Evolutionary conservation across 176 grass and related monocot species (phyloP).

Genomic region (Carex myosuroides): DNA sequence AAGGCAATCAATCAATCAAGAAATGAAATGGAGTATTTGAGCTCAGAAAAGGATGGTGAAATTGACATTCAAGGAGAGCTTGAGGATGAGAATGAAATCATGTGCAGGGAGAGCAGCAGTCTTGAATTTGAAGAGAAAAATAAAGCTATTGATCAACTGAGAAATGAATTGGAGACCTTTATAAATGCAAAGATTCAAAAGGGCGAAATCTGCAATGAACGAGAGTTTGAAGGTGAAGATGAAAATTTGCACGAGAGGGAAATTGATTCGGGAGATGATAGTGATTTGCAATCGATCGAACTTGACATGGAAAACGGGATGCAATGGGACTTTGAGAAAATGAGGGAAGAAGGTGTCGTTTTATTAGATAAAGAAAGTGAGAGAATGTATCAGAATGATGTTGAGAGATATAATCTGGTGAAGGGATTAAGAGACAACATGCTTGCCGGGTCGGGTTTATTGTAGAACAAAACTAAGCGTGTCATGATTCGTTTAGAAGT

Average conservation of each 20-base stretch:
- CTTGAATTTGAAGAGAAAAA: conserved; percentile 18
- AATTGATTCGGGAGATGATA: conserved; percentile 40
- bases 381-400: conserved; percentile 40
- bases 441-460: conserved; percentile 53
- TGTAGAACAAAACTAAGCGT: conserved; percentile 25
- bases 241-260: neutral
- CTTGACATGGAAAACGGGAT: conserved; percentile 55
- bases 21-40: neutral
- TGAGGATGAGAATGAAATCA: neutral
- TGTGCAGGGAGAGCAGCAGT: neutral
- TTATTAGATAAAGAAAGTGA: conserved; percentile 20
- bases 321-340: conserved; percentile 26
- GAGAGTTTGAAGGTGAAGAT: neutral
- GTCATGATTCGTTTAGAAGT: neutral
- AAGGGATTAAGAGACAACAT: conserved; percentile 79
- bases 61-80: neutral
- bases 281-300: conserved; percentile 75
- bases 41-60: neutral
- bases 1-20: conserved; percentile 9
- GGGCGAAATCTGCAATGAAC: conserved; percentile 19
- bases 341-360: conserved; percentile 11
- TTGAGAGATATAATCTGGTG: conserved; percentile 65
- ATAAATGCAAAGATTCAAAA: conserved; percentile 1
- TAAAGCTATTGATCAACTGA: conserved; percentile 13
- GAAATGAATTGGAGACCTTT: conserved; percentile 1